Evolutionary conservation across 805 yeast genomes (phyloP).

Genomic region (Candida taoyuanica): DNA sequence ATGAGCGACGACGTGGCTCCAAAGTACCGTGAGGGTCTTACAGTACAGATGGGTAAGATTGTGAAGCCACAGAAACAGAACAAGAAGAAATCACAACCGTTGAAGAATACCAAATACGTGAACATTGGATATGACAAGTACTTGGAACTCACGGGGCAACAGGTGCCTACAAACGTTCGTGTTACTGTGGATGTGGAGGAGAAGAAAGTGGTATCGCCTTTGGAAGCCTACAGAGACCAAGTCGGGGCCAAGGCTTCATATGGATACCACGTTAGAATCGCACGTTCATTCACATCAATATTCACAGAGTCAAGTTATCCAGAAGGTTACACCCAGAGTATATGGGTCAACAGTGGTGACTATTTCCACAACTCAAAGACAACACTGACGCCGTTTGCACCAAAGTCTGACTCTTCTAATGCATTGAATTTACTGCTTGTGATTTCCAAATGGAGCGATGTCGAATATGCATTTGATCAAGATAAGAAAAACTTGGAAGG

Average conservation of each 20-base stretch:
- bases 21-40: constrained; percentile 59
- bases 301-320: constrained; percentile 66
- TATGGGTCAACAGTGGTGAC: constrained; percentile 66
- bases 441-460: constrained; percentile 58
- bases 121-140: constrained; percentile 65
- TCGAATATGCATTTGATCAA: constrained; percentile 45
- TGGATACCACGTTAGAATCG: constrained; percentile 74
- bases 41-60: constrained; percentile 38
- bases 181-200: constrained; percentile 72
- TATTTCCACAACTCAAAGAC: constrained; percentile 39
- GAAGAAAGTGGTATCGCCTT: constrained; percentile 62
- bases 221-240: constrained; percentile 59
- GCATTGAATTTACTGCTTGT: constrained; percentile 44
- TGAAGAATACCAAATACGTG: constrained; percentile 62
- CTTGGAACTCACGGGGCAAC: constrained; percentile 51
- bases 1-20: constrained; percentile 42
- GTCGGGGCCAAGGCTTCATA: constrained; percentile 56
- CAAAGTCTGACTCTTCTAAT: constrained; percentile 15
- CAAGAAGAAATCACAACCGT: constrained; percentile 45
- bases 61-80: constrained; percentile 21
- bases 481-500: constrained; percentile 50
- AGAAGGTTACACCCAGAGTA: constrained; percentile 64
- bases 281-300: constrained; percentile 51
- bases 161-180: constrained; percentile 71
- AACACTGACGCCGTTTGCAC: constrained; percentile 23